Evolutionary conservation across 1,139 yeast species (phyloP), one percentile per base, ranked within the genome.

Genomic region (Arxiozyma heterogenica): DNA sequence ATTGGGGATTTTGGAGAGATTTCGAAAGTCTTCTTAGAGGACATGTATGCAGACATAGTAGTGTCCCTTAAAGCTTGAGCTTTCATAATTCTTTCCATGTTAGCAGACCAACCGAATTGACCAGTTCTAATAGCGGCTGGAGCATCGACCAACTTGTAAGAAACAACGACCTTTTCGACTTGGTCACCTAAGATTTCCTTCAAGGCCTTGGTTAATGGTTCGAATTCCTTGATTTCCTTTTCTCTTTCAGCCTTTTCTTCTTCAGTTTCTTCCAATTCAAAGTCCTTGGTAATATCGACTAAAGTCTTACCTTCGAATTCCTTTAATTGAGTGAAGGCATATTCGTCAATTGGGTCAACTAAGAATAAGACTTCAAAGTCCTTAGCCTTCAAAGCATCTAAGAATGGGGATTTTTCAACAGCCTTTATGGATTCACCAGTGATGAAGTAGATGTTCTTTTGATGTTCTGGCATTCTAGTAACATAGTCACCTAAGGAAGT

Each of bases 11-110:
- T 86, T 78, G 99, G 98, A 71, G 98, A 93, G 69, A 93, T 90
- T 81, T 94, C 99, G 71, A 93, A 89, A 69, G 94, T 93, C 86
- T 93, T 93, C 90, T 94, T 94, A 56, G 98, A 93, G 50, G 98
- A 86, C 99, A 93, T 94, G 94, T 93, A 93, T 60, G 96, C 84
- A 52, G 98, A 90, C 98, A 94, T 93, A 67, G 96, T 83, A 67
- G 96, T 87, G 76, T 93, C 98, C 81, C 98, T 91, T 70, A 93
- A 82, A 68, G 99, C 98, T 82, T 93, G 99, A 61, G 98, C 98
- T 83, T 93, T 93, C 99, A 93, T 94, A 82, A 93, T 93, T 86
- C 98, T 93, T 81, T 93, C 99, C 98, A 94, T 94, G 82, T 93
- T 93, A 70, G 99, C 99, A 66, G 98, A 93, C 99, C 99, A 93